phyloP scores from a whole-genome alignment of 2,329 filamentous ascomycete species.

The Penicillium sp. region DNA sequence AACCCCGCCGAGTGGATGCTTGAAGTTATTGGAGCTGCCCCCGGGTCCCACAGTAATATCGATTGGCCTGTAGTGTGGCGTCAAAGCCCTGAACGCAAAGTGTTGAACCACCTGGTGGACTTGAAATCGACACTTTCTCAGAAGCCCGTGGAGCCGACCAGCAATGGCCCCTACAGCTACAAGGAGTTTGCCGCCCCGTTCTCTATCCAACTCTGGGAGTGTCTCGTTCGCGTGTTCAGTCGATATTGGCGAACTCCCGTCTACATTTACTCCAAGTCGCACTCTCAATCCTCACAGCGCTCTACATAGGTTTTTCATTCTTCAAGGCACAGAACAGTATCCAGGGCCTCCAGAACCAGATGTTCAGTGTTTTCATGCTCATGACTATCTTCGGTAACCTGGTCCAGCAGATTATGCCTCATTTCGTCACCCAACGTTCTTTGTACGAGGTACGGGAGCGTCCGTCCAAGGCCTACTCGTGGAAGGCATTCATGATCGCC shows the following conservation, averaged over 20 bases:
- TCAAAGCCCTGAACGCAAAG: conserved; percentile 55
- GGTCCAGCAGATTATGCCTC: conserved; percentile 55
- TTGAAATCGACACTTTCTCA: conserved; percentile 28
- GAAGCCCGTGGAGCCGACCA: conserved; percentile 57
- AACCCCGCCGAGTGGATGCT: conserved; percentile 76
- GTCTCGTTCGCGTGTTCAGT: conserved; percentile 72
- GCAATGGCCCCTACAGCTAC: conserved; percentile 78
- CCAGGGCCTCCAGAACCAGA: conserved; percentile 82
- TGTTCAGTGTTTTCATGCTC: conserved; percentile 83
- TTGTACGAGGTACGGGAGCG: conserved; percentile 61
- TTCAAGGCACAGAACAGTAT: conserved; percentile 71
- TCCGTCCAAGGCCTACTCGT: conserved; percentile 69
- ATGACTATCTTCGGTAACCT: conserved; percentile 69
- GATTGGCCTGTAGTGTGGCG: conserved; percentile 58
- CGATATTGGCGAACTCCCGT: conserved; percentile 87
- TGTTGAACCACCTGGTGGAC: conserved; percentile 43
- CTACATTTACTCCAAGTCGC: conserved; percentile 81
- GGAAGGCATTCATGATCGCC: conserved; percentile 66
- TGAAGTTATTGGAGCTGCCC: conserved; percentile 55
- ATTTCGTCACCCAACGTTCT: conserved; percentile 57
- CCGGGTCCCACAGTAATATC: conserved; percentile 58
- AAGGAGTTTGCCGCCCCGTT: too few species aligned
- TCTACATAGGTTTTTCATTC: conserved; percentile 83
- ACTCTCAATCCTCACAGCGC: conserved; percentile 46
- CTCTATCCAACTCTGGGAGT: conserved; percentile 64